A percentile compares a stretch with the other conserved stretches of the same genome.
These are phyloP conservation scores for Kwoniella mangroviensis DNA, from an alignment of 768 basidiomycete genomes.

Conservation along the genomic window DNA sequence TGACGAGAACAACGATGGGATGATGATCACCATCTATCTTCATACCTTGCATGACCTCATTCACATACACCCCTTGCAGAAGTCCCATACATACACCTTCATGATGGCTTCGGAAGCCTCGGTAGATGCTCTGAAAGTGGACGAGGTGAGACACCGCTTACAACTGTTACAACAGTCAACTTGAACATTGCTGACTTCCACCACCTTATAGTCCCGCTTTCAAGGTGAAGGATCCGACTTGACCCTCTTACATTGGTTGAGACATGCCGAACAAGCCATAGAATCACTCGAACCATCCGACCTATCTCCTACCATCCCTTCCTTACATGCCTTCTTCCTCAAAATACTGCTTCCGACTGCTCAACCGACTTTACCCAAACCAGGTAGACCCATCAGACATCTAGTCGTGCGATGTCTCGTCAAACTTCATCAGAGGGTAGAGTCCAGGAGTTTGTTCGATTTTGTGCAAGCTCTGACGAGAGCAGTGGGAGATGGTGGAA, in stretches of 20 bases:
- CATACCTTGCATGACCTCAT: background rate
- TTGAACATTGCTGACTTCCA: no score
- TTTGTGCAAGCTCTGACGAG: constrained; percentile 77
- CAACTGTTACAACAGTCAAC: background rate
- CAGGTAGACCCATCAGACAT: constrained; percentile 83
- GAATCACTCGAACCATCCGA: constrained; percentile 33
- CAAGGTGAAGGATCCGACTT: constrained; percentile 50
- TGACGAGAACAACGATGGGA: background rate
- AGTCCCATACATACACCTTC: background rate
- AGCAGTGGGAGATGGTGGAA: constrained; percentile 75
- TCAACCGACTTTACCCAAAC: constrained; percentile 66
- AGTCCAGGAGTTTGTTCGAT: constrained; percentile 84
- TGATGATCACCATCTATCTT: background rate
- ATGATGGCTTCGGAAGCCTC: constrained; percentile 21
- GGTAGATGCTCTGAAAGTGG: constrained; percentile 23
- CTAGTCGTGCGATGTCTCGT: constrained; percentile 78
- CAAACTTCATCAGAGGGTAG: constrained; percentile 74
- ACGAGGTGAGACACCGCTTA: constrained; percentile 22
- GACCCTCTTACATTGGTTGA: constrained; percentile 49
- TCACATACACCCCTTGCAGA: constrained; percentile 3
- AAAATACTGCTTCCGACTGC: constrained; percentile 70
- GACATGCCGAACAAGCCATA: constrained; percentile 52
- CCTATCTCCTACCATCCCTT: constrained; percentile 36
- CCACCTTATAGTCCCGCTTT: constrained; percentile 39
- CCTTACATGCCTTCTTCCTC: constrained; percentile 58